Evolutionary conservation across 2,329 filamentous ascomycete species (phyloP), one percentile per base, ranked within the genome.

Genomic region (Zasmidium citrigriseum): DNA sequence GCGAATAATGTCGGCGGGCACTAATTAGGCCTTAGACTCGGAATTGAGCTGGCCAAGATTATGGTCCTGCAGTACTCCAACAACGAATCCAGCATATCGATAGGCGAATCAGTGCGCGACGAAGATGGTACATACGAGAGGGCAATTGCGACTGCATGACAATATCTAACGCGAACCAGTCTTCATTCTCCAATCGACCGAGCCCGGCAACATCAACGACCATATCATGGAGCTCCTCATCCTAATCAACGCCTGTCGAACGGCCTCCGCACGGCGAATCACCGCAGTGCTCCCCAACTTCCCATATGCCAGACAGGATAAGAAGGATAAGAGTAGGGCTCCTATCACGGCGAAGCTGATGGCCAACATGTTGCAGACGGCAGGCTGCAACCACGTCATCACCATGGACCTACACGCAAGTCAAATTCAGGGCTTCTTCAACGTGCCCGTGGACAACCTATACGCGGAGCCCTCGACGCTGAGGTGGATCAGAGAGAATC

Each of bases 221-320:
- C 92, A 92, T 51, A 84, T 99, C 60, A 98, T 99, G 93, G 93
- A 99, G 78, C 85, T 98, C 38, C 85, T 98, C 66, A 97, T 98
- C 78, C 96, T 97, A 88, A 96, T 97, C 77, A 96, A 96, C 73
- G 93, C 93, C 64, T 97, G 93, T 82, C 89, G 90, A 75, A 90
- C 88, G 22, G 89, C 89, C 45, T 90, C 87, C 34, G 93, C 93
- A 12, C 87, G 93, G 64, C 90, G 93, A 64, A 96, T 98, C 78
- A 97, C 93, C 21, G 93, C 92, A 64, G 91, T 97, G 64, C 90
- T 97, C 52, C 93, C 93, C 66, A 97, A 96, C 78, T 98, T 96
- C 78, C 93, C 93, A 24, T 98, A 98, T 72, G 93, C 93, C 14
- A 87, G 93, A 51, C 93, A 98, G 78, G 95, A 98, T 77, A 98